Evolutionary conservation across 495 filamentous ascomycete genomes (phyloP).

Genomic region (Trichoderma gamsii): DNA sequence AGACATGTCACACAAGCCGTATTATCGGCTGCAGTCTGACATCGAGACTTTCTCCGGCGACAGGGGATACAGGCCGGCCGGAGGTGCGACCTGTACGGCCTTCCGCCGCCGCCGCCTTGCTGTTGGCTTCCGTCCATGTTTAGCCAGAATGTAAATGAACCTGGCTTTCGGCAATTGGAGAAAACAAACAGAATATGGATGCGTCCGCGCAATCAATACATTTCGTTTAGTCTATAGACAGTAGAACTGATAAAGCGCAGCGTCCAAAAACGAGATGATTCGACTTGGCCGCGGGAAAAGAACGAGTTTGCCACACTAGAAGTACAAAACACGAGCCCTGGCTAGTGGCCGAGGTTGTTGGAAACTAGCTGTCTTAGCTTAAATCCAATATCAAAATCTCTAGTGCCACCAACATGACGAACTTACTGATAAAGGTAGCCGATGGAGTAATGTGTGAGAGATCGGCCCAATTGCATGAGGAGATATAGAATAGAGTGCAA

Average conservation of each 20-base stretch:
- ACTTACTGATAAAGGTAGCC: neutral
- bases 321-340: neutral
- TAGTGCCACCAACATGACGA: neutral
- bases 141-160: neutral
- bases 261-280: neutral
- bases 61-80: constrained; percentile 48
- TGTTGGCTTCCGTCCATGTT: neutral
- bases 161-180: neutral
- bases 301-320: neutral
- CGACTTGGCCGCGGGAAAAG: neutral
- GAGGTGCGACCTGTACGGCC: constrained; percentile 47
- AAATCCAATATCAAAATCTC: neutral
- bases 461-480: neutral
- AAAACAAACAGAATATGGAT: neutral
- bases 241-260: neutral
- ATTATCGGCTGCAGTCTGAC: constrained; percentile 44
- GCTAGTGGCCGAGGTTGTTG: neutral
- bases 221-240: neutral
- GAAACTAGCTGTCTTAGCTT: neutral
- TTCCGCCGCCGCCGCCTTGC: neutral
- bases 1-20: constrained; percentile 46
- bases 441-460: neutral
- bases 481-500: neutral
- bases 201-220: neutral
- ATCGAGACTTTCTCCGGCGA: constrained; percentile 47